Base-by-base conservation (phyloP, 441 rosid species). In the Aquilaria agallochum region DNA sequence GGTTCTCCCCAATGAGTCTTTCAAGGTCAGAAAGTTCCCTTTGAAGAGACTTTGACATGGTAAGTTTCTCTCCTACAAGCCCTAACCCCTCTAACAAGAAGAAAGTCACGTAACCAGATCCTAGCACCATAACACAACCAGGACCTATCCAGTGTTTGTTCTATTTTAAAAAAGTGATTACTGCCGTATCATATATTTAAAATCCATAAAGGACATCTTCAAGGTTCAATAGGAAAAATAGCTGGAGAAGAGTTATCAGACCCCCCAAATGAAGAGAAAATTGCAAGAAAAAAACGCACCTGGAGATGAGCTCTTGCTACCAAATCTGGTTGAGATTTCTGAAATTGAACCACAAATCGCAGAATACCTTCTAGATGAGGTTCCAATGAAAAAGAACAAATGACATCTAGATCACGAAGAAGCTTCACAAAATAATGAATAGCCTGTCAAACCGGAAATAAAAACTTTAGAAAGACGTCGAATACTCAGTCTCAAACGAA, bases 221-320 rank as follows among this genome's bases (percentile, higher is more conserved):
- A 36, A 36, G 7, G 5, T 4, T 34, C 13, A 14, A 56, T 1
- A 56, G 30, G 15, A 59, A 47, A n/a, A 47, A 56, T 40, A 54
- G 13, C 42, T 8, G 7, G 42, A 36, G 42, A 36, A 36, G 42
- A 1, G 31, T 46, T 59, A 7, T 58, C 72, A 31, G 36, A 59
- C 55, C 40, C 44, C 40, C 44, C 60, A 64, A 46, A 53, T 64
- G 12, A 49, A 69, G 50, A 55, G 56, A 36, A 65, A 50, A 40
- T 36, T 36, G 42, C 42, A 36, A 50, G n/a, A 51, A 64, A 60
- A 60, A 64, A 70, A 42, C 66, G 33, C 75, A 95, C 99, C 99
- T 95, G 99, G 62, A 91, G 89, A 88, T 91, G 92, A 70, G 97
- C 95, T 72, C 97, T 81, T 59, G 99, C 86, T 63, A 91, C 88